phyloP scores from a whole-genome alignment of 2,329 filamentous ascomycete genomes.

The Ascomycota sp. region DNA sequence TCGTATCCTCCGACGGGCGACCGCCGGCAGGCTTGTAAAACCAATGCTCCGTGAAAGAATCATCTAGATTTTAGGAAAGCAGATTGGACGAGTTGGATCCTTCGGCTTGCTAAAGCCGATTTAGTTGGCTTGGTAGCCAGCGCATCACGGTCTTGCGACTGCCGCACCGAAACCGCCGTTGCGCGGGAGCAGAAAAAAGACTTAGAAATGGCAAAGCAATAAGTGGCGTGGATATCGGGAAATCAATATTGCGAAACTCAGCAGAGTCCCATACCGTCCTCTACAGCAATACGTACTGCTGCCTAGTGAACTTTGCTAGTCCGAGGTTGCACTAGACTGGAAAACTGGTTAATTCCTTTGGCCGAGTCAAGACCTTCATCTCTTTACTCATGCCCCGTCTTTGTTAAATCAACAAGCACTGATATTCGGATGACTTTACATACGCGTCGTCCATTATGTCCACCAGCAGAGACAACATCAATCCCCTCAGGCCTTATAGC shows the following conservation, averaged over 20 bases:
- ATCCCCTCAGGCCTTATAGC: slow-evolving; percentile 49
- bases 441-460: slow-evolving; percentile 17
- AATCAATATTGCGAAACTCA: slow-evolving; percentile 8
- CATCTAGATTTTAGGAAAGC: slow-evolving; percentile 5
- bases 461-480: slow-evolving; percentile 24
- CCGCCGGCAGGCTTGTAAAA: slow-evolving; percentile 12
- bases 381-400: slow-evolving; percentile 1
- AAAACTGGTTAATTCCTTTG: too few relatives aligned
- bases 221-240: slow-evolving; percentile 8
- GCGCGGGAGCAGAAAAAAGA: slow-evolving; percentile 1
- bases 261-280: too few relatives aligned
- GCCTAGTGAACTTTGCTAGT: too few relatives aligned
- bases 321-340: too few relatives aligned
- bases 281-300: too few relatives aligned
- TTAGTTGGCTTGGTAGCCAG: too few relatives aligned
- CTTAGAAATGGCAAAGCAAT: slow-evolving; percentile 4
- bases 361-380: slow-evolving; percentile 6
- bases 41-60: slow-evolving; percentile 13
- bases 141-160: too few relatives aligned
- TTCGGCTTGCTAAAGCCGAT: too few relatives aligned
- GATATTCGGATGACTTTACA: slow-evolving; percentile 7
- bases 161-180: neutral
- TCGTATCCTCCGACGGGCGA: slow-evolving; percentile 10
- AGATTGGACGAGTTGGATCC: too few relatives aligned
- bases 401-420: slow-evolving; percentile 1